Evolutionary conservation across 495 filamentous ascomycete species (phyloP).

Genomic region (Glutinoglossum americanum): DNA sequence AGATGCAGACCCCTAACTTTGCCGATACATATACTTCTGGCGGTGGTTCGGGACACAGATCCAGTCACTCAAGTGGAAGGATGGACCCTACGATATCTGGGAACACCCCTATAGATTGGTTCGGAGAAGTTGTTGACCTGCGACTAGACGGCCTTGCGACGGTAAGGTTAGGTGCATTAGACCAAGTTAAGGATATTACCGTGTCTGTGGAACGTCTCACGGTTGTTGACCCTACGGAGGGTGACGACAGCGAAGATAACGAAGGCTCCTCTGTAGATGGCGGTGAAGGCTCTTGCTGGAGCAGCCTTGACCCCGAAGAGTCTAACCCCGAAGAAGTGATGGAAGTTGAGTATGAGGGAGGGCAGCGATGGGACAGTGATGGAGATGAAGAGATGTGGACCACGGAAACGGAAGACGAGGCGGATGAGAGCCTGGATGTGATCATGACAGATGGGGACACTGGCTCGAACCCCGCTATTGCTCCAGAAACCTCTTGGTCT

Average conservation of each 20-base stretch:
- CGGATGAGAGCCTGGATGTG: constrained; percentile 2
- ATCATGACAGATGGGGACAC: constrained; percentile 2
- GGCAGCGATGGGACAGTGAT: constrained; percentile 16
- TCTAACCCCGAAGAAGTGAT: constrained; percentile 5
- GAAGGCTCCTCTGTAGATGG: constrained; percentile 11
- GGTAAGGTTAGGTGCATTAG: constrained; percentile 28
- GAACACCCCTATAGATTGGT: constrained; percentile 18
- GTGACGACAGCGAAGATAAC: constrained; percentile 7
- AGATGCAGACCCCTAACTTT: not conserved
- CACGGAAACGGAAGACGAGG: constrained; percentile 22
- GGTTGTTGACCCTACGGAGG: constrained; percentile 12
- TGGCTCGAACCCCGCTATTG: not conserved
- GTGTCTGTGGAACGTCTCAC: constrained; percentile 25
- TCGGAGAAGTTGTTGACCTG: constrained; percentile 34
- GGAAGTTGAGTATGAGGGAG: constrained; percentile 20
- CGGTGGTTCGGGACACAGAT: not conserved
- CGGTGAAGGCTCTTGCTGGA: constrained; percentile 14
- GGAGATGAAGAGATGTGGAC: constrained; percentile 18
- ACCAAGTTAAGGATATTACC: constrained; percentile 25
- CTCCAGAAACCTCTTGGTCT: not conserved
- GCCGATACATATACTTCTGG: not conserved
- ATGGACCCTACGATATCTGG: not conserved
- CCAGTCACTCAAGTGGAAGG: not conserved
- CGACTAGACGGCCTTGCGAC: constrained; percentile 29
- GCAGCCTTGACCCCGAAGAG: not conserved